Conservation (phyloP, 1,284 basidiomycete genomes). For the Coniferiporia weirii region DNA sequence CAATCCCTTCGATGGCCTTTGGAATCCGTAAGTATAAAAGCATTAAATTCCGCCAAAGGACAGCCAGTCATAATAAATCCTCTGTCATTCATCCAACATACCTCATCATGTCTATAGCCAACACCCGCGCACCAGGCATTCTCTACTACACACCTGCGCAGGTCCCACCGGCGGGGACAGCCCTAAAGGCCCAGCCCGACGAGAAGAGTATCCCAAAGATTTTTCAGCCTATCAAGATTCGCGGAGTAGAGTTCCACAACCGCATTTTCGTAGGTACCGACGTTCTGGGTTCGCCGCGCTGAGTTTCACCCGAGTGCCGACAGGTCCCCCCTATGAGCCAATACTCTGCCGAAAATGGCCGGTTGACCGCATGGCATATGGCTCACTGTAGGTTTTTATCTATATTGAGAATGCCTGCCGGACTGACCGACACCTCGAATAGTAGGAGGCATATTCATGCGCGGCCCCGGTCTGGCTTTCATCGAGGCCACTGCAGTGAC, state of each 20-base stretch:
- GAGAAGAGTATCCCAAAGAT: conserved; percentile 47
- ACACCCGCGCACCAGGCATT: conserved; percentile 11
- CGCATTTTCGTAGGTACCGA: conserved; percentile 30
- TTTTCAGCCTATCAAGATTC: conserved; percentile 59
- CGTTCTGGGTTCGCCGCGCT: background rate
- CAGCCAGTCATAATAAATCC: no score
- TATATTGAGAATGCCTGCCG: background rate
- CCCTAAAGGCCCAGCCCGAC: conserved; percentile 37
- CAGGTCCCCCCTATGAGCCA: conserved; percentile 49
- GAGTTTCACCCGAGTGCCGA: background rate
- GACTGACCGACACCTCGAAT: background rate
- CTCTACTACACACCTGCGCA: conserved; percentile 52
- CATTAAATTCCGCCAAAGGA: no score
- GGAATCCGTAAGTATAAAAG: no score
- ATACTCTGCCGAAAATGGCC: conserved; percentile 58
- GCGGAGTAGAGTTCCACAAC: conserved; percentile 40
- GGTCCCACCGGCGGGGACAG: conserved; percentile 44
- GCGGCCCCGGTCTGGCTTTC: conserved; percentile 48
- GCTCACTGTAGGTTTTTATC: conserved; percentile 39
- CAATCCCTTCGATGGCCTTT: no score
- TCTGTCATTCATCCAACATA: background rate
- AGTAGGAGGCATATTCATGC: conserved; percentile 45
- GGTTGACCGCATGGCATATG: conserved; percentile 47
- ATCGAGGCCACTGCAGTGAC: conserved; percentile 54
- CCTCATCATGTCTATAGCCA: conserved; percentile 1